Percentiles rank a stretch among this genome's conserved stretches.
Conservation (phyloP, 2,329 filamentous ascomycete species). For the Dactylellina parvicollis region DNA sequence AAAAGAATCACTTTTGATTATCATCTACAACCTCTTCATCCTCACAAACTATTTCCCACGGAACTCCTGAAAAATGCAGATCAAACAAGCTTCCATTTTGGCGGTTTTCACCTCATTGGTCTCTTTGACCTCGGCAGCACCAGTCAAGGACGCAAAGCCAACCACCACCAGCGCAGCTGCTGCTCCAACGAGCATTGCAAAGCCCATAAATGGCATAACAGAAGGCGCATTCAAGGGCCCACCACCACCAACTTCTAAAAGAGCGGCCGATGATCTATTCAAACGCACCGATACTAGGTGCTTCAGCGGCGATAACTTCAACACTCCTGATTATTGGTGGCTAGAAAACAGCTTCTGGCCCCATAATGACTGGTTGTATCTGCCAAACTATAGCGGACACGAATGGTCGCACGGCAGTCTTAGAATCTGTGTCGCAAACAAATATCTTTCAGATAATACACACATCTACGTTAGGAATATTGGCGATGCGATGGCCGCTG, state of each 20-base stretch:
- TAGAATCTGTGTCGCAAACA: slow-evolving; percentile 11
- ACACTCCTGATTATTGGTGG: slow-evolving; percentile 11
- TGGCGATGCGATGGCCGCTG: slow-evolving; percentile 19
- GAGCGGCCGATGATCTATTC: slow-evolving; percentile 3
- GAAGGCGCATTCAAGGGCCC: background rate
- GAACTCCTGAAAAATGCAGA: background rate
- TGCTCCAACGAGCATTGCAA: background rate
- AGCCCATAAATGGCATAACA: background rate
- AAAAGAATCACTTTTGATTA: too few species aligned
- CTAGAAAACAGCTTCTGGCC: slow-evolving; percentile 21
- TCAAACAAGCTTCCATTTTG: slow-evolving; percentile 1
- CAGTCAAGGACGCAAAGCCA: background rate
- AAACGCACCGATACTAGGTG: slow-evolving; percentile 16
- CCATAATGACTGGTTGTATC: slow-evolving; percentile 13
- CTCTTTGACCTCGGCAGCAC: slow-evolving; percentile 1
- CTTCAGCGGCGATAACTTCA: slow-evolving; percentile 7
- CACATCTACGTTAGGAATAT: slow-evolving; percentile 19
- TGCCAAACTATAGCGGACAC: background rate
- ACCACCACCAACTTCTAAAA: background rate
- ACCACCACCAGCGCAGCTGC: background rate
- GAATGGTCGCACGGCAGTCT: slow-evolving; percentile 1
- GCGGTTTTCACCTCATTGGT: background rate
- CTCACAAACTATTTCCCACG: background rate
- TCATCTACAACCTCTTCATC: background rate
- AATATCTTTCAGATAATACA: slow-evolving; percentile 19